These are phyloP conservation scores for Colletotrichum gloeosporioides DNA, from an alignment of 2,329 filamentous ascomycete genomes.

Conservation along the genomic window DNA sequence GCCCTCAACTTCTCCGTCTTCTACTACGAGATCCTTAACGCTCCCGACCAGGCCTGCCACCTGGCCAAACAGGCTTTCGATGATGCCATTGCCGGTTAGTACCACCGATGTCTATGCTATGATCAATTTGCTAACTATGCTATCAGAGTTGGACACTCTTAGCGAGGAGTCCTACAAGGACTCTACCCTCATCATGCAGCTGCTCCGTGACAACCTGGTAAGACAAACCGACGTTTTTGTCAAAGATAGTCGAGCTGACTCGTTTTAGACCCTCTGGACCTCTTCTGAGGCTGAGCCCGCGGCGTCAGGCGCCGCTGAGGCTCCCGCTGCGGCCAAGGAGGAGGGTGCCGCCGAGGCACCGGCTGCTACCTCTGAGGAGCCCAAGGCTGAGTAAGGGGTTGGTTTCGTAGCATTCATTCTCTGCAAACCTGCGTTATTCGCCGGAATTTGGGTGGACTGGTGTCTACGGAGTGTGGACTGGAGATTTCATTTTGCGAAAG, in stretches of 20 bases:
- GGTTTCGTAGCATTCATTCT: conserved; percentile 24
- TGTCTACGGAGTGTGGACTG: conserved; percentile 69
- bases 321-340: conserved; percentile 52
- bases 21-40: conserved; percentile 99
- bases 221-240: conserved; percentile 30
- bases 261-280: conserved; percentile 90
- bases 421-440: conserved; percentile 42
- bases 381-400: conserved; percentile 67
- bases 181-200: conserved; percentile 98
- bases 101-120: not conserved
- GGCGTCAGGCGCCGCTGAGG: conserved; percentile 57
- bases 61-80: conserved; percentile 96
- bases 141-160: conserved; percentile 87
- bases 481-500: conserved; percentile 59
- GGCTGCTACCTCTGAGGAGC: conserved; percentile 63
- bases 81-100: conserved; percentile 84
- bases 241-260: conserved; percentile 31
- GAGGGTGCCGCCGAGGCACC: conserved; percentile 16
- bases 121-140: conserved; percentile 26
- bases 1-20: conserved; percentile 98
- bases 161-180: conserved; percentile 99
- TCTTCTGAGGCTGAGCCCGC: conserved; percentile 94
- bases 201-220: conserved; percentile 95
- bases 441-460: conserved; percentile 57
- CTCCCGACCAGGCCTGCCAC: conserved; percentile 97